A percentile compares a stretch with the other conserved stretches of the same genome.
Evolutionary conservation across 345 rosid genomes (phyloP).

Genomic region (Eucalyptus tenuipes): DNA sequence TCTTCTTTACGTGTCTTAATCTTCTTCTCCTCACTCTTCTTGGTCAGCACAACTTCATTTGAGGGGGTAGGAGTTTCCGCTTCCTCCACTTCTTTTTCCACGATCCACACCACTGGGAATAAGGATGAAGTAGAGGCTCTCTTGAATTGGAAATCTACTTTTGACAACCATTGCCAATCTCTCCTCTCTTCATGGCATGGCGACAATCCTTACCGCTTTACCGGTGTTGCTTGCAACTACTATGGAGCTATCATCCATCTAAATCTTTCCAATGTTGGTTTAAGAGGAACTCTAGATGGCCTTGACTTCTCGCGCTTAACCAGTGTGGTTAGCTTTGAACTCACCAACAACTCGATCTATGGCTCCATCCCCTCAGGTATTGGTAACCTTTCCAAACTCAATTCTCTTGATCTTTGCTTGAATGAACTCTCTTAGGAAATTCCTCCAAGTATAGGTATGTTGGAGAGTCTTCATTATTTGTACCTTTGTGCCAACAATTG

Average conservation of each 20-base stretch:
- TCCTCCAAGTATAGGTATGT: neutral
- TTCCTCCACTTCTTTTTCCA: neutral
- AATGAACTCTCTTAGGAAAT: rapidly evolving
- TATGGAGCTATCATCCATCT: neutral
- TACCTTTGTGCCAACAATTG: neutral
- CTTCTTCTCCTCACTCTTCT: neutral
- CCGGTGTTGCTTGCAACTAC: neutral
- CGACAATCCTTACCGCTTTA: rapidly evolving
- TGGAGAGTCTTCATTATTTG: neutral
- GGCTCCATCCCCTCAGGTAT: neutral
- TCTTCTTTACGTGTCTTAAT: neutral
- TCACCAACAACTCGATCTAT: neutral
- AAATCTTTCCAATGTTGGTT: too few species aligned
- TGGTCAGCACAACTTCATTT: rapidly evolving
- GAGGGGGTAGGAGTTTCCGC: rapidly evolving
- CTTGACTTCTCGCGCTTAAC: too few species aligned
- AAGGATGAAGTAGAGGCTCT: neutral
- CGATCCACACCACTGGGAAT: rapidly evolving
- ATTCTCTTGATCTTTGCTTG: neutral
- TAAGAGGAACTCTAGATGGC: too few species aligned
- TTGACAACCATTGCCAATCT: neutral
- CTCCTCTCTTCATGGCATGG: neutral
- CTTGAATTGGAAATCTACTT: neutral
- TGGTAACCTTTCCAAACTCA: neutral
- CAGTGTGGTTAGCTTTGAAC: neutral